These are phyloP conservation scores for Geranium rotundifolium DNA, from an alignment of 345 rosid species.

Conservation along the genomic window DNA sequence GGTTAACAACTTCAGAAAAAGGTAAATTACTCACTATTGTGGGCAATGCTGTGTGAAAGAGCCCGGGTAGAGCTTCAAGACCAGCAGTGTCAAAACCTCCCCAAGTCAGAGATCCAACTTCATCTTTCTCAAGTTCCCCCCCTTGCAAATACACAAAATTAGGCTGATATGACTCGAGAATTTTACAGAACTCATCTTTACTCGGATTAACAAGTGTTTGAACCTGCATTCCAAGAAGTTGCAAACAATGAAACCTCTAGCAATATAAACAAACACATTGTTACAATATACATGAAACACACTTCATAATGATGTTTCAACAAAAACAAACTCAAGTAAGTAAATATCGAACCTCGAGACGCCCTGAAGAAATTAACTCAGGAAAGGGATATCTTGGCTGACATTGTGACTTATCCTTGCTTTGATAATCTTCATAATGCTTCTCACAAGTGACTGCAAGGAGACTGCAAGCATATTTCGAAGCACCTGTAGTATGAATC, in stretches of 20 bases:
- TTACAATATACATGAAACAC: neutral
- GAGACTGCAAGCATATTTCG: conserved; percentile 18
- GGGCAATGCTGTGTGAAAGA: conserved; percentile 25
- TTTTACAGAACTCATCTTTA: conserved; percentile 22
- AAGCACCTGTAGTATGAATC: conserved; percentile 4
- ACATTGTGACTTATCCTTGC: conserved; percentile 10
- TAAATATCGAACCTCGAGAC: conserved; percentile 19
- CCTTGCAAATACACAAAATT: conserved; percentile 38
- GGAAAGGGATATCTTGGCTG: conserved; percentile 22
- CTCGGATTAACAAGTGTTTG: conserved; percentile 28
- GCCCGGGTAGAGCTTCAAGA: conserved; percentile 21
- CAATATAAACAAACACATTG: neutral
- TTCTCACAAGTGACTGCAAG: conserved; percentile 26
- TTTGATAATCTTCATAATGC: conserved; percentile 13
- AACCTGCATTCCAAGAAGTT: conserved; percentile 20
- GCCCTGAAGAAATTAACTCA: conserved; percentile 27
- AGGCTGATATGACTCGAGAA: conserved; percentile 24
- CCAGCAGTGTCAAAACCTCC: conserved; percentile 16
- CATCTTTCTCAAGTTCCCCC: conserved; percentile 22
- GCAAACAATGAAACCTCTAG: neutral
- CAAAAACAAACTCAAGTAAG: neutral
- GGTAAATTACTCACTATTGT: conserved; percentile 13
- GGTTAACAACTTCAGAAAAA: neutral
- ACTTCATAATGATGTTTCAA: too few relatives aligned
- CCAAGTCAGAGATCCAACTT: conserved; percentile 23